Percentiles rank a stretch among this genome's conserved stretches.
Conservation (phyloP, 371 early-diverging fungal species). For the Rhizopus stolonifer region DNA sequence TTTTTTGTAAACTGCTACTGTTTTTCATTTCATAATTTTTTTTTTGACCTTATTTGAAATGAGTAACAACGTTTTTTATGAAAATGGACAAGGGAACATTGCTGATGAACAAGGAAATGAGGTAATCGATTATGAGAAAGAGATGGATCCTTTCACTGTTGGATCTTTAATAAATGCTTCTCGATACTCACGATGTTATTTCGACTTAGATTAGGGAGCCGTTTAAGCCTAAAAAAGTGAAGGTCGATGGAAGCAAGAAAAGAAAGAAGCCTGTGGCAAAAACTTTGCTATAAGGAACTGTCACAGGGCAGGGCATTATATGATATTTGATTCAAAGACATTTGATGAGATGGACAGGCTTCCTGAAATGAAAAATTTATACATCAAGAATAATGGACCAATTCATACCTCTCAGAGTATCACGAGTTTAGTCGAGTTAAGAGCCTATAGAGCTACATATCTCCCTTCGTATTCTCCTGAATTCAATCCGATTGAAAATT, state of each 20-base stretch:
- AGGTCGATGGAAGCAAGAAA: constrained; percentile 4
- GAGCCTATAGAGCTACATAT: constrained; percentile 12
- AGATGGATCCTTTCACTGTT: constrained; percentile 3
- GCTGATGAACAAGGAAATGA: constrained; percentile 2
- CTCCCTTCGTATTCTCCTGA: constrained; percentile 16
- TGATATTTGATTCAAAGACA: not conserved
- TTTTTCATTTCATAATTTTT: no score
- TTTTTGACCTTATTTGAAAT: not conserved
- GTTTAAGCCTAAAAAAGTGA: constrained; percentile 7
- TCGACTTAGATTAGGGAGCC: constrained; percentile 8
- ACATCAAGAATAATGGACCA: constrained; percentile 11
- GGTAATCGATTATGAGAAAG: constrained; percentile 1
- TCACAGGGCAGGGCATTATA: constrained; percentile 3
- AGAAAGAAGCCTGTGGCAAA: constrained; percentile 8
- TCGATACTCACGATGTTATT: constrained; percentile 2
- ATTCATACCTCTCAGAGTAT: constrained; percentile 15
- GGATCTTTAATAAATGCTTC: not conserved
- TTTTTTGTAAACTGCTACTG: no score
- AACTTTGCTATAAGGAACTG: constrained; percentile 2
- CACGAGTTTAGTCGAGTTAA: constrained; percentile 1
- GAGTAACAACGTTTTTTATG: not conserved
- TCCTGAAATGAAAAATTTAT: constrained; percentile 9
- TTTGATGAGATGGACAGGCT: not conserved
- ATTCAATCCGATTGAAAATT: constrained; percentile 22
- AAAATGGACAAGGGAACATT: constrained; percentile 1